Conservation (phyloP, 2,329 filamentous ascomycete genomes). For the Colletotrichum melonis region DNA sequence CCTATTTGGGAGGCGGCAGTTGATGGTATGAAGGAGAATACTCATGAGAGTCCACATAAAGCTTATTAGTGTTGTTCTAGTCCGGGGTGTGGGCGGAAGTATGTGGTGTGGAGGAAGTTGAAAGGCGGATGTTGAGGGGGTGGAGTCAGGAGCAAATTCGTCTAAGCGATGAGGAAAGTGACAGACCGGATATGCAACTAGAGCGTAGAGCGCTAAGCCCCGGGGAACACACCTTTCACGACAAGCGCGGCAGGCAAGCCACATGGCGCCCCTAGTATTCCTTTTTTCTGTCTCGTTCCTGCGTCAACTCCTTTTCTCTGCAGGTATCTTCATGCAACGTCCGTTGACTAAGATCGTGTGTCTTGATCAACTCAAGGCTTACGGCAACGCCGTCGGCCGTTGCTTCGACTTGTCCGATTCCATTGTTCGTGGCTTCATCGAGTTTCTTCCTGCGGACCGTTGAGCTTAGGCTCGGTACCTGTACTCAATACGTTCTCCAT, state of each 20-base stretch:
- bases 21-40: background rate
- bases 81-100: background rate
- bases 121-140: background rate
- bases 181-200: background rate
- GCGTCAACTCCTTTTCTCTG: background rate
- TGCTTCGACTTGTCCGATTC: no score
- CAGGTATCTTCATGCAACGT: background rate
- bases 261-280: background rate
- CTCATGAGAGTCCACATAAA: background rate
- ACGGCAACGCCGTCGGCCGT: background rate
- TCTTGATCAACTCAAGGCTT: background rate
- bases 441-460: no score
- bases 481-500: no score
- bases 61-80: background rate
- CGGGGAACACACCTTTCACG: no score
- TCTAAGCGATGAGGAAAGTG: no score
- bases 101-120: no score
- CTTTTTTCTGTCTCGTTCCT: background rate
- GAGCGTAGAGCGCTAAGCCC: background rate
- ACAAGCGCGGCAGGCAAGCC: background rate
- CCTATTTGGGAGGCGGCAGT: background rate
- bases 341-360: background rate
- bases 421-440: no score
- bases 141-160: background rate
- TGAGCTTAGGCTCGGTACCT: no score